phyloP scores from a whole-genome alignment of 1,284 basidiomycete genomes.

The Pholiota adiposa region DNA sequence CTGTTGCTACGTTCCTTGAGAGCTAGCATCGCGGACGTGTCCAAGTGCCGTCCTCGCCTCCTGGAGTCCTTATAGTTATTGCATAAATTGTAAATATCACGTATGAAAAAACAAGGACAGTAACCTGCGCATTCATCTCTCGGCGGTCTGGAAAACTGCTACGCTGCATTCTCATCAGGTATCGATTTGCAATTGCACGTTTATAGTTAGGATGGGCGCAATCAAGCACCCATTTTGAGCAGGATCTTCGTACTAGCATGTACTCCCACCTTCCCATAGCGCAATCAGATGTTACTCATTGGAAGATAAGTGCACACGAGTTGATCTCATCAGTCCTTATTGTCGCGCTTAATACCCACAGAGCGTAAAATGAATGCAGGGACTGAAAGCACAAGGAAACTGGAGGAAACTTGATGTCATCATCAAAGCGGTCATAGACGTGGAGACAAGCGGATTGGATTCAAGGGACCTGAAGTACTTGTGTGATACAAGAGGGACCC shows the following conservation, averaged over 20 bases:
- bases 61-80: neutral
- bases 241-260: neutral
- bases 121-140: neutral
- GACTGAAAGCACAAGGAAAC: slow-evolving; percentile 4
- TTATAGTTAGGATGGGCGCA: neutral
- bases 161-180: slow-evolving; percentile 1
- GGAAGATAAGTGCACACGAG: slow-evolving; percentile 14
- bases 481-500: slow-evolving; percentile 19
- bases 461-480: slow-evolving; percentile 22
- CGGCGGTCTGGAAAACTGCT: neutral
- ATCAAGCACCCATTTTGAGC: neutral
- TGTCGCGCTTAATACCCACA: neutral
- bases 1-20: slow-evolving; percentile 6
- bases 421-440: slow-evolving; percentile 8
- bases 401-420: slow-evolving; percentile 16
- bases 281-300: slow-evolving; percentile 9
- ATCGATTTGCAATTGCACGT: slow-evolving; percentile 7
- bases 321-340: slow-evolving; percentile 11
- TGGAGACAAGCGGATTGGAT: slow-evolving; percentile 24
- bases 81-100: neutral
- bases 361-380: slow-evolving; percentile 18
- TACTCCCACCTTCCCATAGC: neutral
- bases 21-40: neutral
- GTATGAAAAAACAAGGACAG: neutral
- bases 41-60: neutral